A percentile compares a stretch with the other conserved stretches of the same genome.
Evolutionary conservation across 2,329 filamentous ascomycete species (phyloP).

Genomic region (Septoria linicola): DNA sequence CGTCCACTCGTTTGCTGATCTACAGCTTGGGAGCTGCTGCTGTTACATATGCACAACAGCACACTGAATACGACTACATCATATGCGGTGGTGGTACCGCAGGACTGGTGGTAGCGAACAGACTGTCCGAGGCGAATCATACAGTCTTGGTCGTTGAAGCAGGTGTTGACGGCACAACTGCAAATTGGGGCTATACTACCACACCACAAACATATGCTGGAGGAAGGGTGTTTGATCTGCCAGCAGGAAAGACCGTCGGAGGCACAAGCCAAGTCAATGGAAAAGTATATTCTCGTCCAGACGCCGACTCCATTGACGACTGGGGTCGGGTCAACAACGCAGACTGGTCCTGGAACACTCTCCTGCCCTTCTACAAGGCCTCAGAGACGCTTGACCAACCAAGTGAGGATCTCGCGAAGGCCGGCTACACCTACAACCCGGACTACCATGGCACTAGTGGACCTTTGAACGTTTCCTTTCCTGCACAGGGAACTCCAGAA

Average conservation of each 20-base stretch:
- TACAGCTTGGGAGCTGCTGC: slow-evolving; percentile 1
- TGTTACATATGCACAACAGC: slow-evolving; percentile 5
- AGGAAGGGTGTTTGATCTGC: slow-evolving; percentile 12
- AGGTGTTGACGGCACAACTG: slow-evolving; percentile 14
- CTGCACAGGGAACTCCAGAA: slow-evolving; percentile 10
- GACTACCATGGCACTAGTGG: slow-evolving; percentile 20
- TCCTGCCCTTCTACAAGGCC: slow-evolving; percentile 19
- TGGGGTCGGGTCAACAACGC: slow-evolving; percentile 19
- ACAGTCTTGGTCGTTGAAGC: slow-evolving; percentile 33
- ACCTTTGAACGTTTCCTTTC: slow-evolving; percentile 21
- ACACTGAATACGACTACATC: slow-evolving; percentile 21
- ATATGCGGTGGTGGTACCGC: slow-evolving; percentile 34
- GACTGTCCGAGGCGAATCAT: slow-evolving; percentile 31
- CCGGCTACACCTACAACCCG: slow-evolving; percentile 9
- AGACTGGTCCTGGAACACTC: slow-evolving; percentile 19
- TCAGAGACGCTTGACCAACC: slow-evolving; percentile 12
- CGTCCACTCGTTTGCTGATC: slow-evolving; percentile 8
- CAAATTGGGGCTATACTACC: slow-evolving; percentile 8
- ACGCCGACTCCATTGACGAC: slow-evolving; percentile 17
- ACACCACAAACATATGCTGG: slow-evolving; percentile 12
- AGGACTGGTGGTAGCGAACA: slow-evolving; percentile 33
- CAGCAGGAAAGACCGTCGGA: slow-evolving; percentile 20
- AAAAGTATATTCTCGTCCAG: slow-evolving; percentile 20
- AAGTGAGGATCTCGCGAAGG: slow-evolving; percentile 3
- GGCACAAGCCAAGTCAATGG: slow-evolving; percentile 22